These are phyloP conservation scores for Aspergillus sclerotialis DNA, from an alignment of 2,329 filamentous ascomycete genomes.

Conservation along the genomic window DNA sequence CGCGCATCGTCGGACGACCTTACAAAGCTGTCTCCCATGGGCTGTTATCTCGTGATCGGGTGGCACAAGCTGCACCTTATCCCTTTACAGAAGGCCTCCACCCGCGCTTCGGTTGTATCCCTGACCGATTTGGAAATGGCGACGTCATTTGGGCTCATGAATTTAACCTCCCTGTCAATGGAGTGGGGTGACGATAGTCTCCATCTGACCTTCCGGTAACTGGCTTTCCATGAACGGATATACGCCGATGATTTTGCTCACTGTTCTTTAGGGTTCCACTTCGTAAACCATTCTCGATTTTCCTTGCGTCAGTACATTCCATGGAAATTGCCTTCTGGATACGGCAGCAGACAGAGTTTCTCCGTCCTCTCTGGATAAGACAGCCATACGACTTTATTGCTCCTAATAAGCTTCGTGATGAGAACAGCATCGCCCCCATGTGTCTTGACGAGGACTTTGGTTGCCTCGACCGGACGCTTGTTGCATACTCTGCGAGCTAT, in stretches of 20 bases:
- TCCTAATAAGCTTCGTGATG: constrained; percentile 49
- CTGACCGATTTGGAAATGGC: constrained; percentile 44
- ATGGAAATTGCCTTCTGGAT: constrained; percentile 59
- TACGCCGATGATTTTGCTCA: background rate
- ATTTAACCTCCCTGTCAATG: constrained; percentile 53
- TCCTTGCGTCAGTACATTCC: constrained; percentile 58
- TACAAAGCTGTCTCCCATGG: constrained; percentile 55
- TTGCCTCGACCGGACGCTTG: constrained; percentile 60
- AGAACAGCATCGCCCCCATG: constrained; percentile 40
- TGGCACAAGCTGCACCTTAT: constrained; percentile 64
- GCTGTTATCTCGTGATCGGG: constrained; percentile 63
- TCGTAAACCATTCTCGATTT: constrained; percentile 48
- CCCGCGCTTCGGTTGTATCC: constrained; percentile 49
- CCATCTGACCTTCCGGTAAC: constrained; percentile 57
- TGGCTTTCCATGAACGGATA: too few species aligned
- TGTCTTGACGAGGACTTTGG: constrained; percentile 52
- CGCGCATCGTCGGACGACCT: constrained; percentile 60
- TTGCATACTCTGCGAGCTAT: constrained; percentile 64
- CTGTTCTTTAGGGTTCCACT: constrained; percentile 42
- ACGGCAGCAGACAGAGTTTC: constrained; percentile 53
- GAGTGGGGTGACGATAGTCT: constrained; percentile 59
- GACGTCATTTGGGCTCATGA: constrained; percentile 57
- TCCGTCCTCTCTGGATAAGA: constrained; percentile 60
- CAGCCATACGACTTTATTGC: constrained; percentile 58
- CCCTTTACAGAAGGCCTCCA: constrained; percentile 53